A percentile compares a stretch with the other conserved stretches of the same genome.
phyloP scores from a whole-genome alignment of 2,329 filamentous ascomycete genomes.

The Leptographium procerum region DNA sequence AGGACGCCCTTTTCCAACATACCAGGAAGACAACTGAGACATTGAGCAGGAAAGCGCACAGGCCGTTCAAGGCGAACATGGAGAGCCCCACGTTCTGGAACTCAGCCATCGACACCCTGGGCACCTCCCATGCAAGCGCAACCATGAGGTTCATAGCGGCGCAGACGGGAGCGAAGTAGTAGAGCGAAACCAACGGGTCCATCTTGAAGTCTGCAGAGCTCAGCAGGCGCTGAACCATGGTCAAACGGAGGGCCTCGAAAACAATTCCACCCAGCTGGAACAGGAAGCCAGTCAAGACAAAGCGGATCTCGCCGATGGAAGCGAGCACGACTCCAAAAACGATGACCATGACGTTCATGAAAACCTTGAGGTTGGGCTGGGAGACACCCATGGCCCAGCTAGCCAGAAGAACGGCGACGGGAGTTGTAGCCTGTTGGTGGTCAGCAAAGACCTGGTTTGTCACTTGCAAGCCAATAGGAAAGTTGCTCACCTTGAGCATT shows the following conservation, averaged over 20 bases:
- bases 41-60: conserved; percentile 71
- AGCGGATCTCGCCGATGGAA: conserved; percentile 90
- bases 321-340: conserved; percentile 91
- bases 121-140: conserved; percentile 63
- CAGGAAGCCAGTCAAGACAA: conserved; percentile 68
- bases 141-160: conserved; percentile 69
- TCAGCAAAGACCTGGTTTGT: too few relatives aligned
- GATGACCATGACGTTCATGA: conserved; percentile 89
- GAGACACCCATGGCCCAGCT: conserved; percentile 82
- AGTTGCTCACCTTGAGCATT: conserved; percentile 73
- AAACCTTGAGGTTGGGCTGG: conserved; percentile 71
- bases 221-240: conserved; percentile 73
- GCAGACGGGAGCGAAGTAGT: conserved; percentile 82
- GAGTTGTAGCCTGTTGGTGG: conserved; percentile 65
- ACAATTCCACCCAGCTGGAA: conserved; percentile 69
- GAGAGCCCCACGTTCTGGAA: conserved; percentile 62
- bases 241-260: conserved; percentile 73
- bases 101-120: conserved; percentile 55
- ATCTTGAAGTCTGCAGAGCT: conserved; percentile 83
- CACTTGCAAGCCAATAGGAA: not conserved
- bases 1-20: conserved; percentile 26
- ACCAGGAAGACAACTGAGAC: conserved; percentile 79
- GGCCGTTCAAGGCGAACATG: conserved; percentile 64
- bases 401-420: conserved; percentile 81
- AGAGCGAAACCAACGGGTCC: conserved; percentile 78